Evolutionary conservation across 129 eudicot species (phyloP), one percentile per base, ranked within the genome.

Genomic region (Silybum marianum): DNA sequence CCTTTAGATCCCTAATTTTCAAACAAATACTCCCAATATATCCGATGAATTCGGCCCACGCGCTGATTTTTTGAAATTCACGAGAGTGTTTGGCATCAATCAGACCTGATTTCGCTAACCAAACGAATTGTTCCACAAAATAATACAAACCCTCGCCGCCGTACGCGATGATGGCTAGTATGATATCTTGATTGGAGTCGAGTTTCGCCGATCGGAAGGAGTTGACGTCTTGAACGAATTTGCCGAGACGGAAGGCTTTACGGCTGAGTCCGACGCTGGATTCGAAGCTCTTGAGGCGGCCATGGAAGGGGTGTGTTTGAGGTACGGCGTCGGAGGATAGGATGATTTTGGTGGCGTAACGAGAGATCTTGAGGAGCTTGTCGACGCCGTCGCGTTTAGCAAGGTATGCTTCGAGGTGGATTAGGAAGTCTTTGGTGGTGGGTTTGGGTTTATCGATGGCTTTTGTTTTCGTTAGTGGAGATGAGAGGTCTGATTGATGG

Each of bases 381-480:
- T 95, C 99, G 51, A 95, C 93, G 40, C 99, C 98, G 82, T 95
- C 99, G 28, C 99, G 93, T 73, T 91, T 95, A 75, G 97, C 87
- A 42, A 95, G 87, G 87, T 95, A 92, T 25, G 89, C 44, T 89
- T 95, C 98, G 38, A 95, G 90, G 86, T 92, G 98, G 83, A 36
- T 46, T 2, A 95, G 78, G 67, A 95, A 92, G 83, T 95, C 98
- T 32, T 32, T 32, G 36, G 5, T 32, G 36, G 48, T 21, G 28
- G 84, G 66, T 44, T 2, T 76, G 34, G 87, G 30, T 65, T n/a
- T 10, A 18, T 65, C 16, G 82, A 72, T 14, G 19, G 80, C 22
- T 60, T 39, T 76, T 1, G 86, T 9, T 75, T 69, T 82, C 78
- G 24, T 81, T 75, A 39, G 77, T 32, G 86, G 26, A 73, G 86